These are phyloP conservation scores for Coniochaeta prunicola DNA, from an alignment of 2,329 filamentous ascomycete species.

Conservation along the genomic window DNA sequence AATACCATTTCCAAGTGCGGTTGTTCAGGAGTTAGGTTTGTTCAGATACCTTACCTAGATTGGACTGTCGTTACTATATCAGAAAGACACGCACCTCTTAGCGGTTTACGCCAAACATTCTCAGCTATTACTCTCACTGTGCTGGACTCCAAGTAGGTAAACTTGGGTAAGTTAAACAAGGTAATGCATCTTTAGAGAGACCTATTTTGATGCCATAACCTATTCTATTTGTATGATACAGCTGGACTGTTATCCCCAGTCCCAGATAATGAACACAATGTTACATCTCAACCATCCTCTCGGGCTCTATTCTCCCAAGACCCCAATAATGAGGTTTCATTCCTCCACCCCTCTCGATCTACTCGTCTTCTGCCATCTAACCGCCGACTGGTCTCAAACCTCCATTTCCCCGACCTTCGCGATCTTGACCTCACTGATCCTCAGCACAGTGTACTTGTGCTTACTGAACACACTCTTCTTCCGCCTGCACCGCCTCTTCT, in stretches of 20 bases:
- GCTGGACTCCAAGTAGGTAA: background rate
- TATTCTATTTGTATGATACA: background rate
- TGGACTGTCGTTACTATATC: background rate
- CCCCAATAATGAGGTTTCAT: background rate
- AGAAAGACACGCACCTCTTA: background rate
- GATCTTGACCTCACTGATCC: constrained; percentile 74
- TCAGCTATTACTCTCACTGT: background rate
- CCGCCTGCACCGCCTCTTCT: constrained; percentile 67
- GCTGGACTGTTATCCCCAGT: background rate
- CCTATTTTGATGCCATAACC: background rate
- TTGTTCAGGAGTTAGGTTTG: background rate
- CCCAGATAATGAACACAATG: background rate
- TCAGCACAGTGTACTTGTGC: constrained; percentile 79
- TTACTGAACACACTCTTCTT: constrained; percentile 78
- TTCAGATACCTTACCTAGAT: background rate
- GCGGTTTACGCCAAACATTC: background rate
- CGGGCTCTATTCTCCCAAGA: background rate
- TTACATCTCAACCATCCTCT: background rate
- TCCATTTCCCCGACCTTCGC: constrained; percentile 20
- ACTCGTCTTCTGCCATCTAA: background rate
- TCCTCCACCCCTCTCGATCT: background rate
- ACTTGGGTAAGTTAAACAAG: background rate
- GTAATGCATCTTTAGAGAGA: background rate
- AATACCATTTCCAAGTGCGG: background rate
- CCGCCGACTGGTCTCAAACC: background rate